Evolutionary conservation across 345 rosid genomes (phyloP).

Genomic region (Aquilaria yunnanensis): DNA sequence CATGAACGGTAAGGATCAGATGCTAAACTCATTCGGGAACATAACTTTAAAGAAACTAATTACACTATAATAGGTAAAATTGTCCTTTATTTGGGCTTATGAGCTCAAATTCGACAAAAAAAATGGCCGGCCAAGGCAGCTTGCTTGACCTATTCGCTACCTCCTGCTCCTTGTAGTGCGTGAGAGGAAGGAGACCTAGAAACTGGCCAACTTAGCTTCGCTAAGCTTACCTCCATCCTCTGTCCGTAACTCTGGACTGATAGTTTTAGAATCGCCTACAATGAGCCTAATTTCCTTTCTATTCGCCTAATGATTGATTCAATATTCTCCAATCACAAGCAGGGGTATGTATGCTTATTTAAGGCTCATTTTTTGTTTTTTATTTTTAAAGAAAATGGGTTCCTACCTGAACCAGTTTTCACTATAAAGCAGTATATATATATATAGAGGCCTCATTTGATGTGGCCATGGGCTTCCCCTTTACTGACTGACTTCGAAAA

Average conservation of each 20-base stretch:
- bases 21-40: constrained; percentile 18
- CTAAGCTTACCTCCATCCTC: constrained; percentile 9
- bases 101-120: constrained; percentile 42
- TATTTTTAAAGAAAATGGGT: no score
- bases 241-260: background rate
- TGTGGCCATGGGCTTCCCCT: no score
- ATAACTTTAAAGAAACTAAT: background rate
- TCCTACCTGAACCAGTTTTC: no score
- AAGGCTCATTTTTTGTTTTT: no score
- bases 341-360: no score
- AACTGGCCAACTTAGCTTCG: constrained; percentile 25
- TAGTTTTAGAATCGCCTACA: background rate
- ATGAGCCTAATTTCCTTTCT: no score
- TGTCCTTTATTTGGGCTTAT: constrained; percentile 28
- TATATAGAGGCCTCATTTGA: constrained; percentile 10
- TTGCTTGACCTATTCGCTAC: constrained; percentile 42
- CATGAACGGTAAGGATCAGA: constrained; percentile 34
- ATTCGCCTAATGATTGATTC: no score
- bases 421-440: background rate
- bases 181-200: constrained; percentile 14
- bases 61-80: constrained; percentile 3
- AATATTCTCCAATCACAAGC: no score
- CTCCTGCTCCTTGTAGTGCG: constrained; percentile 6
- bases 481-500: no score
- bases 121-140: constrained; percentile 59